Percentiles rank a stretch among this genome's conserved stretches.
These are phyloP conservation scores for Paramecium octaurelia DNA, from an alignment of 73 alveolate genomes.

Conservation along the genomic window DNA sequence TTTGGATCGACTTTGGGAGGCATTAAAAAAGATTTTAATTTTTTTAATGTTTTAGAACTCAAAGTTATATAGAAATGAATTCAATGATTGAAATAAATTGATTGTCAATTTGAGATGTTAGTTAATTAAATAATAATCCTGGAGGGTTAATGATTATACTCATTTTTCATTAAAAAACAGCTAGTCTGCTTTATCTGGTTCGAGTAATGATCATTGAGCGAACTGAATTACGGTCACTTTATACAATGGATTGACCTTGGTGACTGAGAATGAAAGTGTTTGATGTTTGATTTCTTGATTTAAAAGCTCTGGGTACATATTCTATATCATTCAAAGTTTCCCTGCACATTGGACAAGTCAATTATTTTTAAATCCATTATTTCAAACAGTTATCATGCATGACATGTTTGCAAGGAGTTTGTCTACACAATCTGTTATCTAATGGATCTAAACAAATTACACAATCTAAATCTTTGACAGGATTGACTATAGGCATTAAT, in stretches of 20 bases:
- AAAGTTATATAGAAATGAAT: background rate
- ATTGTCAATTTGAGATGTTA: background rate
- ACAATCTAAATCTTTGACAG: conserved; percentile 5
- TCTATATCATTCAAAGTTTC: background rate
- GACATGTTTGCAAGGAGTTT: conserved; percentile 16
- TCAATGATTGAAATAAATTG: background rate
- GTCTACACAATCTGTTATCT: background rate
- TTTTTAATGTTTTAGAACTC: background rate
- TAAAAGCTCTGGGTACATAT: background rate
- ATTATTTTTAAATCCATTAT: conserved; percentile 1
- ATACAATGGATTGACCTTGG: background rate
- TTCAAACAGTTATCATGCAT: conserved; percentile 21
- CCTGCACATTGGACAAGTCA: background rate
- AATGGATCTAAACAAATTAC: conserved; percentile 15
- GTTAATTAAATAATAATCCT: background rate
- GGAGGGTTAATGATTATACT: background rate
- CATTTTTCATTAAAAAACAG: background rate
- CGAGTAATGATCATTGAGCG: background rate
- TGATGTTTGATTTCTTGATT: background rate
- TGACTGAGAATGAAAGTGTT: background rate
- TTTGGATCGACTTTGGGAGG: conserved; percentile 69
- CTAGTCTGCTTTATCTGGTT: background rate
- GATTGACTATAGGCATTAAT: conserved; percentile 3
- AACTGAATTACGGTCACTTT: background rate
- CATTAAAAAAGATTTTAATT: conserved; percentile 50